Evolutionary conservation across 768 basidiomycete species (phyloP).

Genomic region (Naganishia randhawae): DNA sequence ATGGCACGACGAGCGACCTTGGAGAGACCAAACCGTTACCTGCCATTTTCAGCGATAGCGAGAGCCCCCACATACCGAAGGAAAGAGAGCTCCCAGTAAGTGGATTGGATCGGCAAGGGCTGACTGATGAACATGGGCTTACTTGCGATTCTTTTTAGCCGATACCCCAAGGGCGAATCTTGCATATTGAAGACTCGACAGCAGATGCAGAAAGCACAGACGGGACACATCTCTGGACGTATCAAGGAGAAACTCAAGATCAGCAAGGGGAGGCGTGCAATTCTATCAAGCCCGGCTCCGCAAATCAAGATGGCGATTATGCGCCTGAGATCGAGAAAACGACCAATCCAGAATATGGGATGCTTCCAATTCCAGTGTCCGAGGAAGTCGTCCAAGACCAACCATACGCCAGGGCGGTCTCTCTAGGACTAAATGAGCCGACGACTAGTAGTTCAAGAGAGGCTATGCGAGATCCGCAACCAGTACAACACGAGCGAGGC

Average conservation of each 20-base stretch:
- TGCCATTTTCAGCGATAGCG: neutral
- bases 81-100: conserved; percentile 19
- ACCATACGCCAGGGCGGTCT: neutral
- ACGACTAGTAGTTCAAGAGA: neutral
- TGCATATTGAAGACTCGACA: neutral
- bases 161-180: conserved; percentile 9
- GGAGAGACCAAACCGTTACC: neutral
- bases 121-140: neutral
- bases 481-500: neutral
- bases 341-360: neutral
- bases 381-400: neutral
- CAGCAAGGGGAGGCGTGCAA: neutral
- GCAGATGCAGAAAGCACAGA: neutral
- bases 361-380: neutral
- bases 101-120: neutral
- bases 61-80: neutral
- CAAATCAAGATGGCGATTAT: neutral
- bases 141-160: neutral
- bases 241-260: neutral
- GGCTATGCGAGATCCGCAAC: neutral
- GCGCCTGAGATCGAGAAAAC: neutral
- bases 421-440: neutral
- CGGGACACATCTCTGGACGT: neutral
- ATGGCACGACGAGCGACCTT: neutral
- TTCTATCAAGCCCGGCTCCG: neutral